Evolutionary conservation across 2,329 filamentous ascomycete species (phyloP), one percentile per base, ranked within the genome.

Genomic region (Paramyrothecium sp.): DNA sequence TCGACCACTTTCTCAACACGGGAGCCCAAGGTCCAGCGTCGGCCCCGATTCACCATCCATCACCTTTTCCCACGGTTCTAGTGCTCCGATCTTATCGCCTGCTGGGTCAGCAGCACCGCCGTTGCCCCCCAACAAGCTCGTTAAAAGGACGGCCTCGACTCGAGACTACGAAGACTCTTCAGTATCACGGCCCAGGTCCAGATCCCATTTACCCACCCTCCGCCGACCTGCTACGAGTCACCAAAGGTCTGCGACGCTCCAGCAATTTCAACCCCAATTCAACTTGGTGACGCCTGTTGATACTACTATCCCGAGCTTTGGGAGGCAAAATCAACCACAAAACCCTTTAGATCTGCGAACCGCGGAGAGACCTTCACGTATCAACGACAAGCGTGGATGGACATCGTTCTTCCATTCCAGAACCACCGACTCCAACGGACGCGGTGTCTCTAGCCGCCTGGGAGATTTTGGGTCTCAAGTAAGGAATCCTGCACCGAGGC

Each of bases 181-280:
- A 48, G 62, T 75, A 33, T 68, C 74, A 30, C 76, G 78, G 57
- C 79, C 78, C 58, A 77, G 81, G 60, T 80, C 86, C 33, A 84
- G 76, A 61, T 82, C 86, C 51, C 84, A 89, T 65, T 77, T 89
- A 60, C 82, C 86, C 2, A 86, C 83, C 21, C 80, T 93, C 58
- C 85, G 88, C 58, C 80, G 90, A 64, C 90, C 90, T 54, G 89
- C 89, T 50, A 93, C 90, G 19, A 92, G 90, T 70, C 89, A 92
- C 67, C 89, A 93, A 69, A 82, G 90, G 65, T 89, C 88, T 50
- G 86, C 85, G 34, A 91, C 88, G 1, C 75, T 91, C 26, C 85
- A 90, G 63, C 82, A 86, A 59, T 70, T 76, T 26, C 71, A 75
- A 54, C 67, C 70, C 17, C 65, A 71, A 56, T 62, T 67, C 22